A percentile compares a stretch with the other conserved stretches of the same genome.
Conservation (phyloP, 805 yeast genomes). For the Metschnikowia shivogae region DNA sequence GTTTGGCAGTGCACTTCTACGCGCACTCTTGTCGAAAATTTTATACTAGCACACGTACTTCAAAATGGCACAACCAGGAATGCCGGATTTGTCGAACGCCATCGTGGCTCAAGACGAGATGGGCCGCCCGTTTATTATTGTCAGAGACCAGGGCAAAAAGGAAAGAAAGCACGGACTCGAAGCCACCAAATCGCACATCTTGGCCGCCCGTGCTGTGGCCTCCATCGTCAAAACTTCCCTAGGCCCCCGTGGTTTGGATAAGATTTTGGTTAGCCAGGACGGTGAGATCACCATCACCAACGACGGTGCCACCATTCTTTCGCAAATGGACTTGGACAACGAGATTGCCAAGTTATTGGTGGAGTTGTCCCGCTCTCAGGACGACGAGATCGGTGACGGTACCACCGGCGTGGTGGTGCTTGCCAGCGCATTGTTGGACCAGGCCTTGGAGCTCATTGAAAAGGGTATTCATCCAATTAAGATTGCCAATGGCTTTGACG, state of each 20-base stretch:
- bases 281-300: constrained; percentile 98
- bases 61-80: constrained; percentile 23
- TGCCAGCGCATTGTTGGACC: constrained; percentile 91
- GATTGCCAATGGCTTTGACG: constrained; percentile 95
- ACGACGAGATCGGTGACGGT: constrained; percentile 98
- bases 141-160: constrained; percentile 78
- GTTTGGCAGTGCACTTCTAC: not conserved
- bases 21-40: constrained; percentile 6
- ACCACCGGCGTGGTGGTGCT: constrained; percentile 98
- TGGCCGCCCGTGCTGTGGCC: constrained; percentile 94
- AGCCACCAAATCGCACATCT: constrained; percentile 71
- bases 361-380: constrained; percentile 90
- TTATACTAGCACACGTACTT: constrained; percentile 3
- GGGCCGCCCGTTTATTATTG: constrained; percentile 98
- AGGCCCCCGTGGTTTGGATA: constrained; percentile 98
- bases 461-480: constrained; percentile 97
- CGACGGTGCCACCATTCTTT: constrained; percentile 95
- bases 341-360: constrained; percentile 95
- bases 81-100: constrained; percentile 97
- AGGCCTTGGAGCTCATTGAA: constrained; percentile 90
- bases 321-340: constrained; percentile 93
- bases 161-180: constrained; percentile 53
- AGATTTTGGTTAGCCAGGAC: constrained; percentile 90
- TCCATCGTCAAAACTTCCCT: constrained; percentile 86
- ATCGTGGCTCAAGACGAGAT: constrained; percentile 98